Conservation (phyloP, 2,329 filamentous ascomycete species). For the Venturia pyrina region DNA sequence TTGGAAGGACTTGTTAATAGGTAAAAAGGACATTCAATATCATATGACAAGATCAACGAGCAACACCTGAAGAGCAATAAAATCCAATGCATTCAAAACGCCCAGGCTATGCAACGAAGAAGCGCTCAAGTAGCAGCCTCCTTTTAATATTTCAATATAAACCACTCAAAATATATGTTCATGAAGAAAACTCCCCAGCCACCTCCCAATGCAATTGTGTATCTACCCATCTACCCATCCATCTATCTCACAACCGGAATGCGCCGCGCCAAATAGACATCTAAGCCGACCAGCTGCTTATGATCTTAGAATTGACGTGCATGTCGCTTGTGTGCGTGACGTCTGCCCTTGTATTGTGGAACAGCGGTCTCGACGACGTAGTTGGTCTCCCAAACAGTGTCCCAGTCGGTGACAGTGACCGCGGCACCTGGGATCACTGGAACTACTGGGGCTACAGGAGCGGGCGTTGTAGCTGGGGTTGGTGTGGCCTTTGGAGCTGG, state of each 20-base stretch:
- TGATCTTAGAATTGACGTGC: background rate
- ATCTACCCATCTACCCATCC: background rate
- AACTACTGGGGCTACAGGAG: background rate
- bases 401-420: background rate
- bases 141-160: background rate
- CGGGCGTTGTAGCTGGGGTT: background rate
- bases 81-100: background rate
- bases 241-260: background rate
- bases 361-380: background rate
- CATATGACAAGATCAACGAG: no score
- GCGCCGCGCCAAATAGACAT: background rate
- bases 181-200: background rate
- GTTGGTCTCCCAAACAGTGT: background rate
- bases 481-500: background rate
- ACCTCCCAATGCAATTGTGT: background rate
- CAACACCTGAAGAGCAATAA: background rate
- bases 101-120: background rate
- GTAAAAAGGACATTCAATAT: no score
- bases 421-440: background rate
- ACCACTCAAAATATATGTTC: background rate
- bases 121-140: background rate
- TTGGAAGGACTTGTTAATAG: no score
- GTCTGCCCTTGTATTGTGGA: background rate
- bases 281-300: constrained; percentile 3
- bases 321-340: constrained; percentile 1